These are phyloP conservation scores for Pisolithus albus DNA, from an alignment of 768 basidiomycete species.

Conservation along the genomic window DNA sequence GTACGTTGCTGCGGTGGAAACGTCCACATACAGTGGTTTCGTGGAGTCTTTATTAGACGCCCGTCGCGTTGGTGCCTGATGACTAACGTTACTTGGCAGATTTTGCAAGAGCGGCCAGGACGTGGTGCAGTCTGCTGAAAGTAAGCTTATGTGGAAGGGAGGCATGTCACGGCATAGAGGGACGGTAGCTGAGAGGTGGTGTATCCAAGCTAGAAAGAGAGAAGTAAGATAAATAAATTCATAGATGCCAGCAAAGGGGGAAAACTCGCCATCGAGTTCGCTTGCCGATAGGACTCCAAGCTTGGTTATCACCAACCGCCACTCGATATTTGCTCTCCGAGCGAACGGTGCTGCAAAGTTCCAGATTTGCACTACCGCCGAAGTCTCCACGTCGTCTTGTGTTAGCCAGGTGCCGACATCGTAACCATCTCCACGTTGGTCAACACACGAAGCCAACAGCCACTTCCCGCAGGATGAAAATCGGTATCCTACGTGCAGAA, in stretches of 20 bases:
- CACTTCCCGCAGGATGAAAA: constrained; percentile 64
- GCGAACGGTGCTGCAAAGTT: constrained; percentile 58
- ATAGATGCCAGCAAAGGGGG: background rate
- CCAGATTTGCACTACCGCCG: constrained; percentile 60
- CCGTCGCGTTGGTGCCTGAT: constrained; percentile 23
- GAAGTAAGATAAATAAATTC: background rate
- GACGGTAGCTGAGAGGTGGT: constrained; percentile 39
- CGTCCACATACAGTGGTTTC: constrained; percentile 28
- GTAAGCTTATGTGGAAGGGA: constrained; percentile 52
- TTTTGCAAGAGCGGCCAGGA: constrained; percentile 51
- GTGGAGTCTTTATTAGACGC: constrained; percentile 25
- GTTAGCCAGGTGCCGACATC: constrained; percentile 62
- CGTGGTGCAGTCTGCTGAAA: constrained; percentile 52
- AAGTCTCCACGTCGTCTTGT: constrained; percentile 40
- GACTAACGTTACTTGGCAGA: constrained; percentile 18
- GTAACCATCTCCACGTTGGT: constrained; percentile 73
- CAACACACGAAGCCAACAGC: constrained; percentile 68
- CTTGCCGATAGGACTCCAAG: constrained; percentile 50
- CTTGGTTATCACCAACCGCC: constrained; percentile 71
- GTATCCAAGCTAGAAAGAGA: constrained; percentile 54
- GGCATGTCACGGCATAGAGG: constrained; percentile 36
- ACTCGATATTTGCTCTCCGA: constrained; percentile 64
- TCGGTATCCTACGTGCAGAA: constrained; percentile 74
- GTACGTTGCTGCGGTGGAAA: constrained; percentile 40
- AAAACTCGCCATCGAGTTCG: constrained; percentile 60